phyloP scores from a whole-genome alignment of 2,329 filamentous ascomycete species.

The Allantophomopsis lycopodina region DNA sequence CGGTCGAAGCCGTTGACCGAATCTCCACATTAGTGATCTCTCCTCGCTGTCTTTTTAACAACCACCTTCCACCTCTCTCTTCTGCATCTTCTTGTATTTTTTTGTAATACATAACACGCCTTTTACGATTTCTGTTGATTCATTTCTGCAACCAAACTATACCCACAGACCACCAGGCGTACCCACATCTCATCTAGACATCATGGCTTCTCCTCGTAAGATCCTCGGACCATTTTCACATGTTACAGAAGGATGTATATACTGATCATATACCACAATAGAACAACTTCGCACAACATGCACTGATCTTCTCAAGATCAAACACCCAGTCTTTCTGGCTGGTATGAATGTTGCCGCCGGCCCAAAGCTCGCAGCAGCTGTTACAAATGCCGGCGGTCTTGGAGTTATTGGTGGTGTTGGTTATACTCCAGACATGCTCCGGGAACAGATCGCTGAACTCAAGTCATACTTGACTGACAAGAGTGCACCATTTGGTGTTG shows the following conservation, averaged over 20 bases:
- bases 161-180: neutral
- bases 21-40: slow-evolving; percentile 1
- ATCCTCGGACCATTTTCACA: slow-evolving; percentile 14
- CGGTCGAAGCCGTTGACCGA: slow-evolving; percentile 1
- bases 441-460: slow-evolving; percentile 86
- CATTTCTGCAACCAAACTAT: slow-evolving; percentile 1
- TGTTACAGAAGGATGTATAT: slow-evolving; percentile 5
- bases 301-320: slow-evolving; percentile 95
- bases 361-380: slow-evolving; percentile 88
- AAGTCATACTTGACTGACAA: slow-evolving; percentile 82
- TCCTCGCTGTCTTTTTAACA: slow-evolving; percentile 1
- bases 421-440: slow-evolving; percentile 95
- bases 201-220: slow-evolving; percentile 74
- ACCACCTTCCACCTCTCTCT: slow-evolving; percentile 3
- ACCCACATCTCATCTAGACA: slow-evolving; percentile 10
- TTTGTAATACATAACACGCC: neutral
- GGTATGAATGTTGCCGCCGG: slow-evolving; percentile 99
- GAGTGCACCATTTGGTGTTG: slow-evolving; percentile 89
- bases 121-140: neutral
- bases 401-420: slow-evolving; percentile 93
- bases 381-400: slow-evolving; percentile 91
- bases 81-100: slow-evolving; percentile 3
- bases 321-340: slow-evolving; percentile 88
- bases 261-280: slow-evolving; percentile 23
- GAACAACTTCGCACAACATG: slow-evolving; percentile 82